Evolutionary conservation across 2,329 filamentous ascomycete genomes (phyloP).

Genomic region (Exserohilum rostratum): DNA sequence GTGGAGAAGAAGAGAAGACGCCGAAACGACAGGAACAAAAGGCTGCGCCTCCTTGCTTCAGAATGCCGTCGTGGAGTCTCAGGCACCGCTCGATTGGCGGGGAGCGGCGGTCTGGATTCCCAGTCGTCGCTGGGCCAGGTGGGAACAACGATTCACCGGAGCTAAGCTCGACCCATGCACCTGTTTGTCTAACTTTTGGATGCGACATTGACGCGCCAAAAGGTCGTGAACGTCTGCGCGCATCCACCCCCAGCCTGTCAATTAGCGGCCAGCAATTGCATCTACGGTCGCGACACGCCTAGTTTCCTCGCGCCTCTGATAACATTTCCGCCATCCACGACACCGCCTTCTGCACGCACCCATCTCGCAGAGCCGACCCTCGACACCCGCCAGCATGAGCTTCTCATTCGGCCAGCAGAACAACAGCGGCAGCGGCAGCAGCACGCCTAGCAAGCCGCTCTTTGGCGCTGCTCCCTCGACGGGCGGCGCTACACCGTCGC

Average conservation of each 20-base stretch:
- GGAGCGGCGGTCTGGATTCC: conserved; percentile 23
- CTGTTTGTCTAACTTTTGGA: conserved; percentile 39
- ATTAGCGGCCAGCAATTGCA: conserved; percentile 3
- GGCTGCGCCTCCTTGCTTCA: conserved; percentile 28
- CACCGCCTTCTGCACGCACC: conserved; percentile 24
- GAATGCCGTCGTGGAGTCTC: conserved; percentile 28
- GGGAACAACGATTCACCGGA: conserved; percentile 35
- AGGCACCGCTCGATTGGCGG: conserved; percentile 22
- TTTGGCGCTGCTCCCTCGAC: conserved; percentile 35
- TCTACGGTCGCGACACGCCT: conserved; percentile 2
- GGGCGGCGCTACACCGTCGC: conserved; percentile 28
- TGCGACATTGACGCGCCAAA: conserved; percentile 28
- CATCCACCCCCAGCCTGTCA: conserved; percentile 7
- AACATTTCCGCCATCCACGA: conserved; percentile 4
- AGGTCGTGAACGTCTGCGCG: conserved; percentile 20
- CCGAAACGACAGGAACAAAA: not conserved
- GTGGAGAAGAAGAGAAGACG: not conserved
- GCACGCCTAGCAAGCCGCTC: conserved; percentile 40
- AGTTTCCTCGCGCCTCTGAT: conserved; percentile 2
- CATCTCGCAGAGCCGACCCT: conserved; percentile 12
- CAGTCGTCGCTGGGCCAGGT: conserved; percentile 8
- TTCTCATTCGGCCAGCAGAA: conserved; percentile 40
- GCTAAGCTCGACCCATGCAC: conserved; percentile 26
- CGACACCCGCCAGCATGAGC: conserved; percentile 27
- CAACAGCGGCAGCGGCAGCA: conserved; percentile 22